phyloP scores from a whole-genome alignment of 2,329 filamentous ascomycete genomes.

The Botryotinia globosa region DNA sequence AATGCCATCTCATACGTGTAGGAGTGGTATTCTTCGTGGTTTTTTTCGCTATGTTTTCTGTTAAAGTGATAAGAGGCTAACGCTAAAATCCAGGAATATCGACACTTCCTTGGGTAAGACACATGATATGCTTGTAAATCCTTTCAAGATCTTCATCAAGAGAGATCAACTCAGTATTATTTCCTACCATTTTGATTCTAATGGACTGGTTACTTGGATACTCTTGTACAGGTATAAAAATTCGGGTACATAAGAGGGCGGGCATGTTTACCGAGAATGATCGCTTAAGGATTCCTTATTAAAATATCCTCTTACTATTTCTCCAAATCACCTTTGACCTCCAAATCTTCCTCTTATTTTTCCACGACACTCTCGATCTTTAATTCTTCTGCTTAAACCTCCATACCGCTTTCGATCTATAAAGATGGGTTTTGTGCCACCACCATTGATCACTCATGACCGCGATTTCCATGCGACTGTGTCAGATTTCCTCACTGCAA shows the following conservation, averaged over 20 bases:
- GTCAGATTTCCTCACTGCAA: accelerated
- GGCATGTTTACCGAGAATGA: background rate
- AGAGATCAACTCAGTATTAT: background rate
- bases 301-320: accelerated
- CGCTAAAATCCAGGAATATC: background rate
- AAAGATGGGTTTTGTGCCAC: background rate
- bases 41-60: background rate
- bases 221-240: background rate
- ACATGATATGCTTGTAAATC: background rate
- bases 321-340: accelerated
- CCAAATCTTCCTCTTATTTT: background rate
- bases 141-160: background rate
- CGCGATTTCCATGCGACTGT: background rate
- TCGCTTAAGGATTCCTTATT: background rate
- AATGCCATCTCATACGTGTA: background rate
- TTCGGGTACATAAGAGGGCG: background rate
- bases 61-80: background rate
- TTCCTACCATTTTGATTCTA: background rate
- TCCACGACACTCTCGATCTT: background rate
- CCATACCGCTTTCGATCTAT: background rate
- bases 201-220: background rate
- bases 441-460: background rate
- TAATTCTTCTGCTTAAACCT: accelerated
- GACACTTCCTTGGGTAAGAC: background rate
- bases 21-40: background rate